These are phyloP conservation scores for Kurtzmaniella quercitrusa DNA, from an alignment of 1,139 yeast genomes.

Conservation along the genomic window DNA sequence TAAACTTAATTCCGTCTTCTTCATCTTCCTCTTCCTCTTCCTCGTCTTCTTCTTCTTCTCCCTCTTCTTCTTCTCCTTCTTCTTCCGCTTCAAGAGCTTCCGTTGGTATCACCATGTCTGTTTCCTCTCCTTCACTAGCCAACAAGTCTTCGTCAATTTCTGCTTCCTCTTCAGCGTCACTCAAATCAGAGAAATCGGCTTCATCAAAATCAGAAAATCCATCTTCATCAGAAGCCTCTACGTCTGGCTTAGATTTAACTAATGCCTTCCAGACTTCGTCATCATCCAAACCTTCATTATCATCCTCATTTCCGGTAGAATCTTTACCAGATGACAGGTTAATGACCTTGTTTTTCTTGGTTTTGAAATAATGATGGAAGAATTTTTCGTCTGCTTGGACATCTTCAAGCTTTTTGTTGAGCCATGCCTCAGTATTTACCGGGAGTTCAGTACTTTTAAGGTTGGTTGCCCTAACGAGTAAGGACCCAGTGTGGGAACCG, in stretches of 20 bases:
- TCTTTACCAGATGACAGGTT: conserved; percentile 23
- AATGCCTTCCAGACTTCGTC: conserved; percentile 88
- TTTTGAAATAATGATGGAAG: conserved; percentile 81
- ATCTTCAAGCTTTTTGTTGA: conserved; percentile 56
- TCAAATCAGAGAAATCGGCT: conserved; percentile 31
- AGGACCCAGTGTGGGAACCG: conserved; percentile 76
- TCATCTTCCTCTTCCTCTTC: conserved; percentile 12
- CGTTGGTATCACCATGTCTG: conserved; percentile 12
- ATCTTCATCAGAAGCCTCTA: conserved; percentile 53
- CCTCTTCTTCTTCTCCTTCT: conserved; percentile 13
- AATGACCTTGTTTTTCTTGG: conserved; percentile 49
- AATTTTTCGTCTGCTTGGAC: conserved; percentile 86
- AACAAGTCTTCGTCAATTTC: conserved; percentile 18
- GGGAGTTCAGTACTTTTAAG: conserved; percentile 48
- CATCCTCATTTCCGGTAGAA: conserved; percentile 32
- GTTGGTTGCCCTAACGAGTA: conserved; percentile 68
- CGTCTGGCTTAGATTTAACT: conserved; percentile 79
- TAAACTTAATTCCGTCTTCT: conserved; percentile 3
- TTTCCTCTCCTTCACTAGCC: not conserved
- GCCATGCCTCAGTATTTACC: conserved; percentile 83
- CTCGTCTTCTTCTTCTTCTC: conserved; percentile 11
- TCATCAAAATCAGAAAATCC: conserved; percentile 50
- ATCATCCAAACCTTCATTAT: conserved; percentile 60
- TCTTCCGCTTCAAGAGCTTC: conserved; percentile 26
- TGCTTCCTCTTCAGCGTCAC: conserved; percentile 26